phyloP scores from a whole-genome alignment of 768 basidiomycete genomes.

The Inosperma sp. region DNA sequence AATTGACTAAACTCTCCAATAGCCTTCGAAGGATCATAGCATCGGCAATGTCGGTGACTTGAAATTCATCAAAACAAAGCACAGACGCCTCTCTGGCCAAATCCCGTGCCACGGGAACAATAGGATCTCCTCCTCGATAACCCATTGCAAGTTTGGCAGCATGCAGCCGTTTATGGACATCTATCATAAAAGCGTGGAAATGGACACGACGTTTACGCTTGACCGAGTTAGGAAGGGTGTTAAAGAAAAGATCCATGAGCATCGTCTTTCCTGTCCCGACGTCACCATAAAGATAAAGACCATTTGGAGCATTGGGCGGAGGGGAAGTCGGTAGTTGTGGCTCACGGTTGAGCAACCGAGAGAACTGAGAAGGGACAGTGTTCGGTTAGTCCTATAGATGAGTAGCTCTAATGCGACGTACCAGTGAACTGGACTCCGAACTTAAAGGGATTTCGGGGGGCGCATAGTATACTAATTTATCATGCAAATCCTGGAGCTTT shows the following conservation, averaged over 20 bases:
- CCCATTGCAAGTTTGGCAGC: conserved; percentile 72
- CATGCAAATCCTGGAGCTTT: conserved; percentile 76
- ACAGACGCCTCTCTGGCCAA: conserved; percentile 80
- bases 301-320: conserved; percentile 63
- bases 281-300: conserved; percentile 92
- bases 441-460: conserved; percentile 58
- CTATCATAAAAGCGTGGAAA: conserved; percentile 99
- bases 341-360: conserved; percentile 43
- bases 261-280: conserved; percentile 98
- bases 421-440: conserved; percentile 36
- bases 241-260: conserved; percentile 98
- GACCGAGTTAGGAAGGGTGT: conserved; percentile 56
- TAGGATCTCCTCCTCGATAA: conserved; percentile 68
- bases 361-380: conserved; percentile 33
- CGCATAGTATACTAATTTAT: conserved; percentile 62
- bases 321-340: conserved; percentile 34
- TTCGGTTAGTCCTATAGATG: conserved; percentile 16
- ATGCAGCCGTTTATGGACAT: conserved; percentile 92
- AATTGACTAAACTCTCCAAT: conserved; percentile 77
- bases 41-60: conserved; percentile 97
- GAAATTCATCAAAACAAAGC: conserved; percentile 97
- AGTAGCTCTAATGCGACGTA: conserved; percentile 25
- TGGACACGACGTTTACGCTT: conserved; percentile 82
- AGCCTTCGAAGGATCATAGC: conserved; percentile 96
- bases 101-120: conserved; percentile 82